Evolutionary conservation across 2,329 filamentous ascomycete genomes (phyloP), one percentile per base, ranked within the genome.

Genomic region (Harringtonia lauricola): DNA sequence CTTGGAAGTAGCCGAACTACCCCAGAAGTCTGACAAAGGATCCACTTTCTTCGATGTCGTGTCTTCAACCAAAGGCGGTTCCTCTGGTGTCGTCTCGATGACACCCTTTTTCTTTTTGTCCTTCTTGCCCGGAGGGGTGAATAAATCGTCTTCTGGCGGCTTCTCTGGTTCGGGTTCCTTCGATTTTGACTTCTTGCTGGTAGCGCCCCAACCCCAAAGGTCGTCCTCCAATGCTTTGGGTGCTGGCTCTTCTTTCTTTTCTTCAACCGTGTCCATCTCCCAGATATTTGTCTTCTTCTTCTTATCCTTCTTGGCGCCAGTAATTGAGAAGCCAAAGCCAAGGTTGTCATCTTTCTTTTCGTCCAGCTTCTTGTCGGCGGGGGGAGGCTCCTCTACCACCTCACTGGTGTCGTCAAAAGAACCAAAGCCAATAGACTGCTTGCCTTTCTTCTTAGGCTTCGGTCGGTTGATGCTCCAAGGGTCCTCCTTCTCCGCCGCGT

Each of bases 381-480:
- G 55, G 39, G 63, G n/a, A n/a, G n/a, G n/a, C n/a, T n/a, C n/a
- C n/a, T n/a, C n/a, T n/a, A n/a, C n/a, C n/a, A n/a, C 62, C 22
- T 64, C 64, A 36, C 57, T 57, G 22, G 43, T 29, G 13, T 64
- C 64, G 43, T 64, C 70, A 19, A 70, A 53, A n/a, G 58, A 54
- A 19, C 68, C 70, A 47, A 77, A 76, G n/a, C 63, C 59, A 45
- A 72, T 64, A 6, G 56, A 58, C 1, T 62, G 57, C 40, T 64
- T 68, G 28, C 54, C 62, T 57, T 72, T 71, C 53, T 72, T 75
- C 56, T 73, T 76, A n/a, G 70, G 56, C 48, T 74, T 76, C 7
- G 59, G 54, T 13, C 58, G 57, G 43, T 67, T 62, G 47, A 64
- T 51, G 51, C 62, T 62, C 75, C 74, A 77, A 14, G 72, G 64